Base-by-base conservation (phyloP, 2,329 filamentous ascomycete species). In the Fusarium sp. region DNA sequence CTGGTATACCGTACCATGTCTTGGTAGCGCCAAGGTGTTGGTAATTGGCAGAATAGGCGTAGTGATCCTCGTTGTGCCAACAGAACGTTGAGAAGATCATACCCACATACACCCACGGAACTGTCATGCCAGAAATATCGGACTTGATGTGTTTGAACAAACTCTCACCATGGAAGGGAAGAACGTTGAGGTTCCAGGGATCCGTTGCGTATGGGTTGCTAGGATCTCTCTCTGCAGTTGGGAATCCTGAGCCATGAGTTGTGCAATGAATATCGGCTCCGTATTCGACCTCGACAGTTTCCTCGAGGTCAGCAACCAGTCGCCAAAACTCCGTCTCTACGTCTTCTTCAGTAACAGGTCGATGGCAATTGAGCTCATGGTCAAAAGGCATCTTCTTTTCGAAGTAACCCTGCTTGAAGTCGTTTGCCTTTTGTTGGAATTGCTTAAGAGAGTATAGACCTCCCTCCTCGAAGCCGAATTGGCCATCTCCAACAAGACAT, bases 51-150 rank as follows among this genome's bases (percentile, higher is more conserved):
- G 96, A 99, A 77, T 98, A 99, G 3, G 96, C 91, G 77, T 97
- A 97, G 76, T 99, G 96, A 75, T 99, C 96, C 76, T 99, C 96
- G 69, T 97, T 97, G 78, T 99, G 96, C 96, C 96, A 99, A 80
- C 96, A 99, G 76, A 99, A 99, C 0, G 96, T 98, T 0, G 96
- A 99, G 78, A 99, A 99, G 38, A 97, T 97, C 96, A 99, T 99
- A 65, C 96, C 96, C 6, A 99, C 96, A 76, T 99, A 99, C 5
- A 99, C 89, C 96, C 96, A 99, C 1, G 96, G 96, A 9, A 99
- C 95, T 0, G 96, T 99, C 96, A 99, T 99, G 37, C 96, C 96
- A 3, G 96, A 98, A 54, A 99, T 97, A 76, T 99, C 96, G 0
- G 95, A 93, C 78, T 98, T 98, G 83, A 99, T 98, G 74, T 99